Base-by-base conservation (phyloP, 2,329 filamentous ascomycete species). In the Hypoxylon sp. region DNA sequence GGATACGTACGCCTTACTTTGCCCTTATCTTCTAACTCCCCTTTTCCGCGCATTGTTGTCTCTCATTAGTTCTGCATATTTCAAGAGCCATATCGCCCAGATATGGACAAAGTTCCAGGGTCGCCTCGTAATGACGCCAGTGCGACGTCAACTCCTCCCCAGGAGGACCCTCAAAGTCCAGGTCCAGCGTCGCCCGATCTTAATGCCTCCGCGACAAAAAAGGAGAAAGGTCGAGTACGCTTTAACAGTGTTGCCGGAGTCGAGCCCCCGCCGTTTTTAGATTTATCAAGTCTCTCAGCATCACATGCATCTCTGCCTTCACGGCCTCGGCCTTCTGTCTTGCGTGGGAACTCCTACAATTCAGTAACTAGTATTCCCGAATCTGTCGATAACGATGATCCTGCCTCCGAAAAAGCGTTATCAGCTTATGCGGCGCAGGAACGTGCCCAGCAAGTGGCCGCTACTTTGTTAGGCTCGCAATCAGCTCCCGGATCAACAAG, bases 221-320 rank as follows among this genome's bases (percentile, higher is more conserved):
- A 78, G 51, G 82, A 84, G 65, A 84, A 83, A 67, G 81, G 80
- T 2, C 79, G 82, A 27, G 82, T 84, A 27, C 78, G 82, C 5
- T 84, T 84, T 69, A 84, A 84, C 71, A 84, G 81, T 74, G 80
- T 77, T 61, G 80, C 81, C 27, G 80, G 74, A 71, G 21, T 76
- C 70, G 41, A 76, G 65, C 63, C 77, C 71, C 50, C 74, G 68
- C 67, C 63, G 2, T 67, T 67, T 7, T 58, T 71, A n/a, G 72
- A 66, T 50, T 61, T 71, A 46, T 62, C 56, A 19, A 61, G 25
- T 46, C 7, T 63, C 12, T 58, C 68, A 11, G 34, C 58, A 21
- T 37, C 55, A n/a, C 66, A 67, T 34, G 3, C 55, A 63, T 56
- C 70, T 50, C 55, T 65, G 37, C 57, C 71, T 29, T 55, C 75